These are phyloP conservation scores for Neurospora sp. DNA, from an alignment of 495 filamentous ascomycete genomes.

Conservation along the genomic window DNA sequence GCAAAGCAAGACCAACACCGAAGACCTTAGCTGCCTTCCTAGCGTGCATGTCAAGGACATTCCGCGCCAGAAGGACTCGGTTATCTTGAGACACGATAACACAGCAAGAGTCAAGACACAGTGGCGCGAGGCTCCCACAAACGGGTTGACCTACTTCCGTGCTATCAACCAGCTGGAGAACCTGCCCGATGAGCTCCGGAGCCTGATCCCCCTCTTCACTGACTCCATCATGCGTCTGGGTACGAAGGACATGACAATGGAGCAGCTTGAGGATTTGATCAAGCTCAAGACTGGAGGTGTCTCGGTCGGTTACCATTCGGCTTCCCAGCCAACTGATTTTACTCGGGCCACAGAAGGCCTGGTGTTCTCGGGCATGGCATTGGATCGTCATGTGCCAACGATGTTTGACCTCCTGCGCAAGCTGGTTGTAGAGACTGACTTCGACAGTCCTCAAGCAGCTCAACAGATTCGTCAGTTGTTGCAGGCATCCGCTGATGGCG, in stretches of 20 bases:
- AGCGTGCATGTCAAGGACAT: conserved; percentile 84
- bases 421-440: conserved; percentile 77
- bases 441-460: conserved; percentile 69
- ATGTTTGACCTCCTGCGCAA: conserved; percentile 84
- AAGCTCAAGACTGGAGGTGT: conserved; percentile 95
- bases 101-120: conserved; percentile 63
- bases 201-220: conserved; percentile 82
- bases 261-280: conserved; percentile 87
- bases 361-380: conserved; percentile 67
- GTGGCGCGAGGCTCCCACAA: conserved; percentile 86
- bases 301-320: conserved; percentile 64
- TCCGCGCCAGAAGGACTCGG: conserved; percentile 61
- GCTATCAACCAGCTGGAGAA: conserved; percentile 70
- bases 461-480: conserved; percentile 75
- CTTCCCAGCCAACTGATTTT: conserved; percentile 63
- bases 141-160: conserved; percentile 92
- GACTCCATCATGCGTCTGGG: conserved; percentile 88
- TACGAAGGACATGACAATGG: conserved; percentile 79
- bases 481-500: conserved; percentile 73
- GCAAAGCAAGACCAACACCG: conserved; percentile 69
- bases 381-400: conserved; percentile 78
- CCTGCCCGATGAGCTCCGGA: conserved; percentile 74
- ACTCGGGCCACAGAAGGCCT: conserved; percentile 67
- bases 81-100: conserved; percentile 56
- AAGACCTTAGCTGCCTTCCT: conserved; percentile 80